Evolutionary conservation across 2,329 filamentous ascomycete species (phyloP).

Genomic region (Beauveria brongniartii): DNA sequence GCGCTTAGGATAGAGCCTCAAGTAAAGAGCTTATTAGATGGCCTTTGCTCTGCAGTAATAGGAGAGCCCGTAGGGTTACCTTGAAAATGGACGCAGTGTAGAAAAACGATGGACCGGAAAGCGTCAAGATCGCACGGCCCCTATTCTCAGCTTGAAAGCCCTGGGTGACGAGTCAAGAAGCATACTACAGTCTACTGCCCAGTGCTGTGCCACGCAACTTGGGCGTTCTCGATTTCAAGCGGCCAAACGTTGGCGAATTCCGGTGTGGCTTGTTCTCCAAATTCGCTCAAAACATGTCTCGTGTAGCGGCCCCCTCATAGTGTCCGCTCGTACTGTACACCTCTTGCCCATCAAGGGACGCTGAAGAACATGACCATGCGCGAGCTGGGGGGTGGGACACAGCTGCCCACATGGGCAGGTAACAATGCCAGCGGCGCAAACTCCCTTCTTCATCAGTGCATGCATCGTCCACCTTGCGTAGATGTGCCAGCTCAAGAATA

Average conservation of each 20-base stretch:
- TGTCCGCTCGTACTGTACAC: constrained; percentile 9
- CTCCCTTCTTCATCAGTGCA: not conserved
- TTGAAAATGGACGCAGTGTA: not conserved
- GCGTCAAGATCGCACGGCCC: constrained; percentile 4
- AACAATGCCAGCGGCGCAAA: not conserved
- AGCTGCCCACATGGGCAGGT: constrained; percentile 1
- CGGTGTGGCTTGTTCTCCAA: constrained; percentile 6
- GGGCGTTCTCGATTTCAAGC: not conserved
- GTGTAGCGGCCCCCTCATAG: constrained; percentile 3
- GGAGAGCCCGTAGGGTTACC: not conserved
- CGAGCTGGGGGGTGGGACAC: not conserved
- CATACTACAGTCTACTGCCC: not conserved
- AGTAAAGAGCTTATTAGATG: not conserved
- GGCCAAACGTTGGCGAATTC: constrained; percentile 5
- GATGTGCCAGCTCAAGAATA: not conserved
- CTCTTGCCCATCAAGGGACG: not conserved
- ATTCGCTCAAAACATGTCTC: constrained; percentile 2
- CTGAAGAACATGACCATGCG: too few species aligned
- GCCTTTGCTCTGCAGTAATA: not conserved
- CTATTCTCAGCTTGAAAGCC: constrained; percentile 2
- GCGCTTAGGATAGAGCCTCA: not conserved
- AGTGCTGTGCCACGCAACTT: not conserved
- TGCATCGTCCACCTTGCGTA: not conserved
- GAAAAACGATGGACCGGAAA: not conserved
- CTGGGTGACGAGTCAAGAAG: not conserved